Percentiles rank a stretch among this genome's conserved stretches.
Conservation (phyloP, 805 yeast genomes). For the Ogataea paraovalis region DNA sequence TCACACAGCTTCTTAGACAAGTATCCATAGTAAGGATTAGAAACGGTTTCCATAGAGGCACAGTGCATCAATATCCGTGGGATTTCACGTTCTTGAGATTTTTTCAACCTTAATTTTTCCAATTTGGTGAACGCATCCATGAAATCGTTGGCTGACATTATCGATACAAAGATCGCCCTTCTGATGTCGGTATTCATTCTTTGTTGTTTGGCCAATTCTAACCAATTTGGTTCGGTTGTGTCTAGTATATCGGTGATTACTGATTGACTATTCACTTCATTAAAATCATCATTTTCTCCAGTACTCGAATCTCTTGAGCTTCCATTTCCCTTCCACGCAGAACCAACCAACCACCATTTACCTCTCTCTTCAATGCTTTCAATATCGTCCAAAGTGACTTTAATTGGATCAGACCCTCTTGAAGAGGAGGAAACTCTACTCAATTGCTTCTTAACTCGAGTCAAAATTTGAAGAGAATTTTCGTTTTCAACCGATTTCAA, state of each 20-base stretch:
- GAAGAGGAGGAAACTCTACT: constrained; percentile 43
- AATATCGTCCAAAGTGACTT: constrained; percentile 81
- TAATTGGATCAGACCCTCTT: constrained; percentile 66
- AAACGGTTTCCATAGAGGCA: constrained; percentile 72
- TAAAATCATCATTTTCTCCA: constrained; percentile 6
- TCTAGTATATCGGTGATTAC: constrained; percentile 61
- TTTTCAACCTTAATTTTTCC: constrained; percentile 74
- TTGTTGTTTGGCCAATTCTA: constrained; percentile 77
- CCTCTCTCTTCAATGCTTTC: constrained; percentile 74
- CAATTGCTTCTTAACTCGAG: constrained; percentile 59
- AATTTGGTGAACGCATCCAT: constrained; percentile 81
- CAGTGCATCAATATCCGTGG: constrained; percentile 85
- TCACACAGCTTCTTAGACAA: constrained; percentile 76
- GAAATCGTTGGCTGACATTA: constrained; percentile 93
- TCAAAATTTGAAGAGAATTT: constrained; percentile 46
- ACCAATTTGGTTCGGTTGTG: constrained; percentile 79
- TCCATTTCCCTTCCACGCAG: constrained; percentile 98
- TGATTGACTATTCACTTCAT: constrained; percentile 35
- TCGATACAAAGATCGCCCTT: constrained; percentile 87
- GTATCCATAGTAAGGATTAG: constrained; percentile 86
- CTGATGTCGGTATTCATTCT: constrained; percentile 95
- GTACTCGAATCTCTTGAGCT: too few species aligned
- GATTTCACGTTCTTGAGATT: constrained; percentile 79
- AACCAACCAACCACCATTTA: constrained; percentile 99
- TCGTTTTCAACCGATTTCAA: constrained; percentile 52